Evolutionary conservation across 805 yeast genomes (phyloP), one percentile per base, ranked within the genome.

Genomic region (Isabelozyma rhagii): DNA sequence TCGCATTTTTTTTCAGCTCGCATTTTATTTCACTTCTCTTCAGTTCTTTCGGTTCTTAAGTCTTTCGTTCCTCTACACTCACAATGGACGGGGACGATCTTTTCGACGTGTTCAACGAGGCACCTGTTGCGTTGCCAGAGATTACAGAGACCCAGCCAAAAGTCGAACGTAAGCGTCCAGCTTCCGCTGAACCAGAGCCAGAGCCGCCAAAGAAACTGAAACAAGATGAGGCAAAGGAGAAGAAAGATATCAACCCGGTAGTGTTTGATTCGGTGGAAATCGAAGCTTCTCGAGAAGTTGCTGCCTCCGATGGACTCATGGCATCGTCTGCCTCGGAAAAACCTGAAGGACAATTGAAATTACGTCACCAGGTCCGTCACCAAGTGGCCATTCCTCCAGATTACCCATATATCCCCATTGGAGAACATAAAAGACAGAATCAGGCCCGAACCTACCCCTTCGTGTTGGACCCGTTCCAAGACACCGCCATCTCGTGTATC

Each of bases 321-420:
- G 75, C 74, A 13, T 34, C 59, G 3, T 45, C 49, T 5, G 21
- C 47, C 9, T 39, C 48, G 21, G 72, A 65, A 14, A 66, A 66
- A 3, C 69, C 69, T 42, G 74, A 69, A 47, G 66, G 69, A 8
- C 69, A 69, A 49, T 84, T 91, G 51, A 85, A 87, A 64, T 74
- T 91, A 55, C 83, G 84, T 51, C 99, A 93, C 74, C 97, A 90
- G 69, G 97, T 93, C 49, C 86, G 98, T 67, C 99, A 93, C 72
- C 97, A 93, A 69, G 99, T 93, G 9, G 97, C 98, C 1, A 79
- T 93, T 21, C 99, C 99, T 1, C 96, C 96, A 4, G 87, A 87
- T 52, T 94, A 85, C 63, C 87, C 92, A 47, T 93, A 94, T 63
- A 75, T 75, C 11, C 97, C 98, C 13, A 90, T 93, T 56, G 86